These are phyloP conservation scores for Dictyostelium capitatum DNA, from an alignment of 78 protist genomes.

Conservation along the genomic window DNA sequence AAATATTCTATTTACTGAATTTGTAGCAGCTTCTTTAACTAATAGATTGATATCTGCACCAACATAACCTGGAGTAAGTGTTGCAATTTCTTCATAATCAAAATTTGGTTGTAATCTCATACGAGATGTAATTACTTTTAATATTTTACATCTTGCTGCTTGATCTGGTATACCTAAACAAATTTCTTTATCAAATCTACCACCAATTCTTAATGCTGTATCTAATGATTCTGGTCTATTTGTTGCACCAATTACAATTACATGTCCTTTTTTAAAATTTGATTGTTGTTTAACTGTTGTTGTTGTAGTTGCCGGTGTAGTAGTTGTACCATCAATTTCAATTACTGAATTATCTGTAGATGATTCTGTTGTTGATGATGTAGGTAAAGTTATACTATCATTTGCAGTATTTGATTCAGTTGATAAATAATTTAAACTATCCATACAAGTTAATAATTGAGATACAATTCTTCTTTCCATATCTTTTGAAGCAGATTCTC, in stretches of 20 bases:
- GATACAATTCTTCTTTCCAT: constrained; percentile 99
- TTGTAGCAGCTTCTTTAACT: constrained; percentile 93
- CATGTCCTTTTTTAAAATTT: constrained; percentile 67
- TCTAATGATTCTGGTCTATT: constrained; percentile 97
- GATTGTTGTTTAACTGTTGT: not conserved
- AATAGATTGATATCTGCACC: constrained; percentile 93
- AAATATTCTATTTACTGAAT: constrained; percentile 91
- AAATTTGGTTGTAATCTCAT: constrained; percentile 65
- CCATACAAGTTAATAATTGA: constrained; percentile 98
- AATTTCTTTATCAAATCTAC: constrained; percentile 97
- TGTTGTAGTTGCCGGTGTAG: not conserved
- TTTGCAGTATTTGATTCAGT: not conserved
- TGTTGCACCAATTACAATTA: constrained; percentile 95
- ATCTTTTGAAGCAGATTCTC: constrained; percentile 96
- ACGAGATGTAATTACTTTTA: constrained; percentile 70
- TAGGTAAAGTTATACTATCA: not conserved
- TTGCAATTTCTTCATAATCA: constrained; percentile 84
- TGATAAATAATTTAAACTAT: constrained; percentile 64
- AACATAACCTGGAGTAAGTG: constrained; percentile 93
- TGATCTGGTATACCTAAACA: constrained; percentile 94
- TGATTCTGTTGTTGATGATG: not conserved
- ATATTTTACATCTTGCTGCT: constrained; percentile 81
- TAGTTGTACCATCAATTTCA: not conserved
- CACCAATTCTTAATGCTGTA: constrained; percentile 96
- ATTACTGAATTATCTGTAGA: constrained; percentile 2